A percentile compares a stretch with the other conserved stretches of the same genome.
Conservation (phyloP, 2,329 filamentous ascomycete genomes). For the Colletotrichum tropicale region DNA sequence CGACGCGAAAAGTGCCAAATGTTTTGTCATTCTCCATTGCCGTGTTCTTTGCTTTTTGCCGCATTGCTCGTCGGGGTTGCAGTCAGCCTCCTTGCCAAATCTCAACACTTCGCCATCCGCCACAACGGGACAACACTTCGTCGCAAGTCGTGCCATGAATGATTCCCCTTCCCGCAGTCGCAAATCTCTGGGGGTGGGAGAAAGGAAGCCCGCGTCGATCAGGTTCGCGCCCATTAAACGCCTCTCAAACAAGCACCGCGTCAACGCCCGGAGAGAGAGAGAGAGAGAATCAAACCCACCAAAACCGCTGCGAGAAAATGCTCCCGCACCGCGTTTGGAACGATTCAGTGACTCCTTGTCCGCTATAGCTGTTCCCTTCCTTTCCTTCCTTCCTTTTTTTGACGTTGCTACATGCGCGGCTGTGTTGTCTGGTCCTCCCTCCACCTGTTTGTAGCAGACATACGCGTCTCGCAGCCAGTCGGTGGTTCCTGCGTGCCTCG, state of each 20-base stretch:
- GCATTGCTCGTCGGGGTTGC: not conserved
- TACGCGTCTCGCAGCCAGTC: not conserved
- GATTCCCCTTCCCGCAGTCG: not conserved
- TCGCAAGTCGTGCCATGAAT: not conserved
- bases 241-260: not conserved
- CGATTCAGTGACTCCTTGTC: not conserved
- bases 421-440: not conserved
- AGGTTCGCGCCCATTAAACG: not conserved
- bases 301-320: not conserved
- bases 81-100: not conserved
- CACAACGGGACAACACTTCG: not conserved
- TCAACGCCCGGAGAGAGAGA: not conserved
- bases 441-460: not conserved
- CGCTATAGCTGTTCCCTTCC: not conserved
- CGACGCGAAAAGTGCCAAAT: not conserved
- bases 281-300: not conserved
- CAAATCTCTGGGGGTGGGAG: not conserved
- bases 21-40: not conserved
- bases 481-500: not conserved
- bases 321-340: not conserved
- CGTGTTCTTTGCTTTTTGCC: not conserved
- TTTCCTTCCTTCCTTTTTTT: not conserved
- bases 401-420: not conserved
- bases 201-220: not conserved
- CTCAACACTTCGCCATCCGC: not conserved